phyloP scores from a whole-genome alignment of 2,329 filamentous ascomycete genomes.

The Sphaerulina vaccinii region DNA sequence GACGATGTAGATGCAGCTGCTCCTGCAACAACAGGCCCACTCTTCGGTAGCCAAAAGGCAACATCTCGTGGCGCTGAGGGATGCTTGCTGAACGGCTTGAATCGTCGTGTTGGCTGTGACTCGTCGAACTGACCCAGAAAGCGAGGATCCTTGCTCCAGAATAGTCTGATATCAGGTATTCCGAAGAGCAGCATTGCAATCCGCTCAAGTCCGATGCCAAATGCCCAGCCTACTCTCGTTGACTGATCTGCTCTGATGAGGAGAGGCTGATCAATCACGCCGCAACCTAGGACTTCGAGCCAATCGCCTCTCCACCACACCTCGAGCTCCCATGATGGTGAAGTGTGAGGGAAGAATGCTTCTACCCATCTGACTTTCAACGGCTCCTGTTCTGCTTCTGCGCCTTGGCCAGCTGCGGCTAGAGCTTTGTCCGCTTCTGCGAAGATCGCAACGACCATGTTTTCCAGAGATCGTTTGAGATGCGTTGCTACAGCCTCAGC shows the following conservation, averaged over 20 bases:
- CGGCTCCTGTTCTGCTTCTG: conserved; percentile 58
- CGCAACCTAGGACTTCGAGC: conserved; percentile 94
- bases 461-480: conserved; percentile 83
- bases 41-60: conserved; percentile 75
- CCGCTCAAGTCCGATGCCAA: conserved; percentile 88
- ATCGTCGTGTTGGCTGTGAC: conserved; percentile 57
- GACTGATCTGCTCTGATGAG: conserved; percentile 74
- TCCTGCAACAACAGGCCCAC: conserved; percentile 31
- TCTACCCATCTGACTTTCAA: conserved; percentile 91
- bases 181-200: conserved; percentile 97
- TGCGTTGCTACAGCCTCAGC: conserved; percentile 80
- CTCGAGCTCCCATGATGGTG: conserved; percentile 92
- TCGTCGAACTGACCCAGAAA: conserved; percentile 79
- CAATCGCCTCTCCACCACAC: conserved; percentile 93
- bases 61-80: conserved; percentile 89
- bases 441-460: conserved; percentile 88
- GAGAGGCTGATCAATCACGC: conserved; percentile 80
- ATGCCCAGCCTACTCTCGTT: conserved; percentile 84
- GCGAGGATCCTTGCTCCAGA: conserved; percentile 83
- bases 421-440: conserved; percentile 69
- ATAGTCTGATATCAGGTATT: conserved; percentile 92
- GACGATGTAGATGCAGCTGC: conserved; percentile 35
- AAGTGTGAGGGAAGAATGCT: conserved; percentile 96
- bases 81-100: conserved; percentile 86
- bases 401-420: conserved; percentile 40